phyloP scores from a whole-genome alignment of 306 rosid genomes.

The Dalbergia oliveri region DNA sequence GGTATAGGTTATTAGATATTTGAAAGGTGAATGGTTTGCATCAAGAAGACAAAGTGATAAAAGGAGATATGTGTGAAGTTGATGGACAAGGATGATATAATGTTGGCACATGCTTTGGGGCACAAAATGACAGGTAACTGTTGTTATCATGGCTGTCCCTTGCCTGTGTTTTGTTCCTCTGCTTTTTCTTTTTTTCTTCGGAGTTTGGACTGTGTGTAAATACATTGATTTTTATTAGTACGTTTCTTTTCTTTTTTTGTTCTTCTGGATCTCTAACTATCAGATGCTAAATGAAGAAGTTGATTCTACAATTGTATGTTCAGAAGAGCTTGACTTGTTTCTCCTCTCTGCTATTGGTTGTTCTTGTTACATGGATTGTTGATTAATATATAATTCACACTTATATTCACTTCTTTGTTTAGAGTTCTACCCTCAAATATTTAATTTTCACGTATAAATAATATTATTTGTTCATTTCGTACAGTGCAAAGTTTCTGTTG shows the following conservation, averaged over 20 bases:
- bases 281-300: neutral
- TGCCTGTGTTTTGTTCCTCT: conserved; percentile 42
- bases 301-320: conserved; percentile 19
- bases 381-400: neutral
- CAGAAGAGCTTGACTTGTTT: no score
- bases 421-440: no score
- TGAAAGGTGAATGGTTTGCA: conserved; percentile 47
- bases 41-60: conserved; percentile 42
- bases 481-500: neutral
- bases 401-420: no score
- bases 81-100: conserved; percentile 57
- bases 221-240: conserved; percentile 39
- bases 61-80: conserved; percentile 41
- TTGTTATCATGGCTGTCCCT: conserved; percentile 61
- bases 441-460: no score
- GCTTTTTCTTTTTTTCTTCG: conserved; percentile 38
- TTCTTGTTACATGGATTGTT: neutral
- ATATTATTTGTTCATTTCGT: no score
- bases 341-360: neutral
- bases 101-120: conserved; percentile 66
- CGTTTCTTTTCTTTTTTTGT: neutral
- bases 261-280: conserved; percentile 11
- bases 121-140: conserved; percentile 65
- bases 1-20: conserved; percentile 13
- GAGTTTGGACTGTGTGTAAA: conserved; percentile 30